Evolutionary conservation across 1,284 basidiomycete species (phyloP).

Genomic region (Irpex rosettiformis): DNA sequence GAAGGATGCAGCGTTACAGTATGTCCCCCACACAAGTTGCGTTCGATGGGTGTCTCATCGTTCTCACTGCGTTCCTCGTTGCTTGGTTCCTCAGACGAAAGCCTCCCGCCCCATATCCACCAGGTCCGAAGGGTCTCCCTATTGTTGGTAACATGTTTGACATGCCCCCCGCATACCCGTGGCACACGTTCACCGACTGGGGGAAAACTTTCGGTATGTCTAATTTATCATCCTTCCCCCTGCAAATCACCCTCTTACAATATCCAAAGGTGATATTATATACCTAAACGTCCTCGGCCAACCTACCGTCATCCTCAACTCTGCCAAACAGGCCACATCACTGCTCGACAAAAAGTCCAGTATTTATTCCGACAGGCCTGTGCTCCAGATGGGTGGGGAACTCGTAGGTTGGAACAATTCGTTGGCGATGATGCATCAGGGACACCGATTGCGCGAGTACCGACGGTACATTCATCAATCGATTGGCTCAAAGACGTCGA

Average conservation of each 20-base stretch:
- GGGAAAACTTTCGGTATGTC: constrained; percentile 24
- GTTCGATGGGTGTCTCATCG: not conserved
- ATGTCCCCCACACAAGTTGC: not conserved
- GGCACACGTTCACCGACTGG: constrained; percentile 29
- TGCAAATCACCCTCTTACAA: not conserved
- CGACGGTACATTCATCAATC: constrained; percentile 54
- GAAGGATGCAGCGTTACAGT: too few relatives aligned
- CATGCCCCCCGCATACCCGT: constrained; percentile 26
- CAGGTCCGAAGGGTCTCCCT: constrained; percentile 29
- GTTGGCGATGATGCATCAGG: constrained; percentile 57
- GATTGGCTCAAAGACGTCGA: constrained; percentile 49
- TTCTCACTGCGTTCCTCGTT: not conserved
- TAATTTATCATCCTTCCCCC: not conserved
- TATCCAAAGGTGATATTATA: constrained; percentile 21
- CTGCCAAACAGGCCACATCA: constrained; percentile 46
- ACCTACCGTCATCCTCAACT: constrained; percentile 58
- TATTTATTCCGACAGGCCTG: constrained; percentile 66
- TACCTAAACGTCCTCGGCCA: constrained; percentile 57
- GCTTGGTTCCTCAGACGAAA: not conserved
- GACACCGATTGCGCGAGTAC: constrained; percentile 58
- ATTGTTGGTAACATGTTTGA: constrained; percentile 31
- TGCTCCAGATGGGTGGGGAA: constrained; percentile 38
- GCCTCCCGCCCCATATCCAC: constrained; percentile 18
- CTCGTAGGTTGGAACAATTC: constrained; percentile 67
- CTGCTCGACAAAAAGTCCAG: constrained; percentile 66